Evolutionary conservation across 805 yeast species (phyloP), one percentile per base, ranked within the genome.

Genomic region (Kluyveromyces aestuarii): DNA sequence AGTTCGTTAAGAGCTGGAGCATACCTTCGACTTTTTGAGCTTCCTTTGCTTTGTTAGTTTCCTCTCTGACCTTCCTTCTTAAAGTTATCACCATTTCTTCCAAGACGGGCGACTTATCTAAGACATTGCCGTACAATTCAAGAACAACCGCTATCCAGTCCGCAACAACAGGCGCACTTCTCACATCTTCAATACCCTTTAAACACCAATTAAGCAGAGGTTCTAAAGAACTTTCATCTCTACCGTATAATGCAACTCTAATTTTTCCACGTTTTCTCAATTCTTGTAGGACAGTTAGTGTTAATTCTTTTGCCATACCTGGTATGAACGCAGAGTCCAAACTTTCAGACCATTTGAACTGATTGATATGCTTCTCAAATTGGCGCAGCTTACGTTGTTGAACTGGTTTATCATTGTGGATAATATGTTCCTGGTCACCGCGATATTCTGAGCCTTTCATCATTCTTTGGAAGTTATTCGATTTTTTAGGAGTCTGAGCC

Each of bases 341-440:
- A 5, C 98, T 97, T 55, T 90, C 97, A 2, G 82, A 64, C 96
- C 98, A 93, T 61, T 84, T 80, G 73, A 93, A 93, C 27, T 85
- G 85, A 61, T 87, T 86, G 52, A 93, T 73, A 59, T 84, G 84
- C 61, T 76, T 84, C 66, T 93, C 99, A 61, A 83, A 91, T 43
- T 80, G 83, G 65, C 83, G 83, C 50, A 88, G 74, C 61, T 84
- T 85, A 65, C 82, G 87, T 48, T 72, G 71, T 46, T 70, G 70
- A 43, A 71, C 72, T 37, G 73, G 64, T 52, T 79, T 75, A 52
- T 87, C 87, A 49, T 76, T 76, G 35, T 86, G 73, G 4, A 84
- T 72, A 47, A 78, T 73, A 60, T 85, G 85, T 63, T 91, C 98
- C 54, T 81, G 83, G 61, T 87, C 96, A 40, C 98, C 98, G 50